Percentiles rank a stretch among this genome's conserved stretches.
These are phyloP conservation scores for Candolleomyces aberdarensis DNA, from an alignment of 768 basidiomycete species.

Conservation along the genomic window DNA sequence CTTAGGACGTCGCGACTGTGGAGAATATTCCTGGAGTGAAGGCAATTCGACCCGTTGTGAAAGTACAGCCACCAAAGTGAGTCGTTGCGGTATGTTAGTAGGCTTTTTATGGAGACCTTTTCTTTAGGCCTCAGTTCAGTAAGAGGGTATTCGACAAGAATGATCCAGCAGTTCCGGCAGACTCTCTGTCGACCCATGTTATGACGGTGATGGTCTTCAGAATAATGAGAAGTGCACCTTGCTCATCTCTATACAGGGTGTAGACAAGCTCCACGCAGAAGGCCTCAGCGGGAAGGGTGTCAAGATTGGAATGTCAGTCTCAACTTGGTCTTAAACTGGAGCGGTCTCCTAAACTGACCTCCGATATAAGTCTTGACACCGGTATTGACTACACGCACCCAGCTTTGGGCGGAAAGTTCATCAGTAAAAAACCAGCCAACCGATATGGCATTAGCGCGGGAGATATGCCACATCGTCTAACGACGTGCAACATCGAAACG, in stretches of 20 bases:
- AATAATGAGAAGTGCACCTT: neutral
- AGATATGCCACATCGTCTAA: too few relatives aligned
- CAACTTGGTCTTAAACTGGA: neutral
- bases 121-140: slow-evolving; percentile 37
- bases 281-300: slow-evolving; percentile 62
- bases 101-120: neutral
- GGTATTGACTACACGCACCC: slow-evolving; percentile 58
- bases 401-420: slow-evolving; percentile 49
- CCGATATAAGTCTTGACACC: slow-evolving; percentile 8
- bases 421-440: too few relatives aligned
- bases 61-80: slow-evolving; percentile 41
- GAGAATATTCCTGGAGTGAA: slow-evolving; percentile 47
- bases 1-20: slow-evolving; percentile 47
- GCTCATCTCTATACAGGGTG: slow-evolving; percentile 36
- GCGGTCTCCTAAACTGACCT: neutral
- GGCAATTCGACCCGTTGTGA: slow-evolving; percentile 52
- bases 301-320: slow-evolving; percentile 60
- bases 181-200: slow-evolving; percentile 49
- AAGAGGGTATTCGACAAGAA: slow-evolving; percentile 37
- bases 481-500: too few relatives aligned
- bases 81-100: slow-evolving; percentile 3
- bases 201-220: slow-evolving; percentile 36
- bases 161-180: slow-evolving; percentile 41
- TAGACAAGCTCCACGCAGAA: slow-evolving; percentile 60
- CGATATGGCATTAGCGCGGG: too few relatives aligned